A percentile compares a stretch with the other conserved stretches of the same genome.
These are phyloP conservation scores for Boletus sp. DNA, from an alignment of 768 basidiomycete species.

Conservation along the genomic window DNA sequence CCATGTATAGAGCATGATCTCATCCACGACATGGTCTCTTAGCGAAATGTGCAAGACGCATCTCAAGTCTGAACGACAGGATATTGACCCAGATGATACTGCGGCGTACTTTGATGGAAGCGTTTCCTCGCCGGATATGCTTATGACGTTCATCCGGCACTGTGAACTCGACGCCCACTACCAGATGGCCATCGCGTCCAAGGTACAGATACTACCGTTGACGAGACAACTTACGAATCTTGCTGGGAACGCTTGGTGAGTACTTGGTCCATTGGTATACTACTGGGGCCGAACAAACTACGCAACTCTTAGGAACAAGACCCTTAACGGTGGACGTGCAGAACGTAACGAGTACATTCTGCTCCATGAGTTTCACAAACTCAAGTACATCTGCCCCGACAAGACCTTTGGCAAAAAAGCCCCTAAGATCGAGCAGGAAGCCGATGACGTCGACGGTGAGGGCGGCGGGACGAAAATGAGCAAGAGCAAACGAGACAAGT, in stretches of 20 bases:
- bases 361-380: constrained; percentile 93
- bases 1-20: constrained; percentile 77
- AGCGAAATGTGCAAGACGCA: constrained; percentile 96
- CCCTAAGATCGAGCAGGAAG: constrained; percentile 46
- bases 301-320: constrained; percentile 75
- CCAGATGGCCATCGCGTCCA: constrained; percentile 93
- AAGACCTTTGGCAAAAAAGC: constrained; percentile 82
- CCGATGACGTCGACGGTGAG: constrained; percentile 54
- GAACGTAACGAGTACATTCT: constrained; percentile 99
- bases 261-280: neutral
- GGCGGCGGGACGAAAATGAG: constrained; percentile 41
- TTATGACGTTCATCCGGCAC: constrained; percentile 87
- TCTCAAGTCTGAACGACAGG: constrained; percentile 81
- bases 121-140: constrained; percentile 66
- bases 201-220: constrained; percentile 90
- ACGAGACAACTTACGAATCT: constrained; percentile 93
- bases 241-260: constrained; percentile 94
- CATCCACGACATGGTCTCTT: constrained; percentile 96
- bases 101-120: constrained; percentile 85
- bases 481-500: constrained; percentile 86
- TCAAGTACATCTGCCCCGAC: constrained; percentile 96
- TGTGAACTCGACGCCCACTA: constrained; percentile 96
- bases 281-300: neutral
- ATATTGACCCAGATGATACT: constrained; percentile 95
- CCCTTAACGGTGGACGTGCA: constrained; percentile 93